Percentiles rank a stretch among this genome's conserved stretches.
Evolutionary conservation across 441 rosid genomes (phyloP).

Genomic region (Populus trichocarpa): DNA sequence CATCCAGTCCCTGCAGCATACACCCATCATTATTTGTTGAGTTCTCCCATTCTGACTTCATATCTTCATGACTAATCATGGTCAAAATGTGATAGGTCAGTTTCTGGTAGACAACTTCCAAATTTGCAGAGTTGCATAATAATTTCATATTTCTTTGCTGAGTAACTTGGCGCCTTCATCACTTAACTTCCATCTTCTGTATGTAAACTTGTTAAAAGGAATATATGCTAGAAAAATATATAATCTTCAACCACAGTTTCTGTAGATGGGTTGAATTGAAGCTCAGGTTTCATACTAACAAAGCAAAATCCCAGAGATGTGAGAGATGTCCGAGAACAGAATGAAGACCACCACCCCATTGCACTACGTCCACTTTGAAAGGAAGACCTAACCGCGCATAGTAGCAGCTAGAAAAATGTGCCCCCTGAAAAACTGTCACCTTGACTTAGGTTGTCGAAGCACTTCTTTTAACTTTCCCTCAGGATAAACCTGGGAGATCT

Average conservation of each 20-base stretch:
- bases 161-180: not conserved
- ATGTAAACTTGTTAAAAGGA: not conserved
- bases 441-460: not conserved
- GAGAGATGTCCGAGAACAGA: not conserved
- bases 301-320: slow-evolving; percentile 6
- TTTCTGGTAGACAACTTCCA: not conserved
- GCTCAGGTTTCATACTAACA: not conserved
- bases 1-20: slow-evolving; percentile 1
- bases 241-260: not conserved
- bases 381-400: not conserved
- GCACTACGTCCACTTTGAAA: not conserved
- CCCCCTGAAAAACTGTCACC: not conserved
- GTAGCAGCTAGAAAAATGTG: not conserved
- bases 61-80: not conserved
- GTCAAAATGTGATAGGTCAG: not conserved
- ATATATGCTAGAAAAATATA: not conserved
- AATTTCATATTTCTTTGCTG: not conserved
- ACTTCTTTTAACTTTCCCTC: not conserved
- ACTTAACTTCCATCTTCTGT: not conserved
- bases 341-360: not conserved
- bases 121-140: not conserved
- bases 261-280: not conserved
- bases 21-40: not conserved
- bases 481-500: not conserved
- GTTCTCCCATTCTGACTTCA: not conserved